Evolutionary conservation across 768 basidiomycete species (phyloP), one percentile per base, ranked within the genome.

Genomic region (Daedaleopsis sinensis): DNA sequence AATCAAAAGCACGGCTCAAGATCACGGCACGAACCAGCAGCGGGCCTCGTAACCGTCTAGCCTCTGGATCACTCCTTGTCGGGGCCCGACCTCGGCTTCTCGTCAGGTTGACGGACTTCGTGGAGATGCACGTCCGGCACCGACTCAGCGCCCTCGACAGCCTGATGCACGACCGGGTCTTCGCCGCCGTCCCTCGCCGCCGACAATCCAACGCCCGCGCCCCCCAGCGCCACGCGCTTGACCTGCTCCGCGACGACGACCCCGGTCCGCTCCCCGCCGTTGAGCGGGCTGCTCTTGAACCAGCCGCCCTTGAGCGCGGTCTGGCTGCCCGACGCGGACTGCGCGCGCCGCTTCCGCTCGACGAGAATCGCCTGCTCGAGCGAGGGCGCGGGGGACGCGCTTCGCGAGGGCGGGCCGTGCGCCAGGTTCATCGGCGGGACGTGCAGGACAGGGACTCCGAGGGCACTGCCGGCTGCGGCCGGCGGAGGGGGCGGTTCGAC

Each of bases 221-320:
- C 52, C 35, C 7, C 53, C 49, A 42, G 54, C 55, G 54, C 32
- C 23, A 59, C 59, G 19, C 61, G 61, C 57, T 77, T 79, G 35
- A 84, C 73, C 68, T 78, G 74, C 68, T 83, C 83, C 15, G 84
- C 82, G 37, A 82, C 77, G n/a, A 82, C 79, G 5, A 80, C 72
- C 1, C 80, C 79, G 9, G 65, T 69, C 47, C 76, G 70, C 53
- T 80, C 80, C 8, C 52, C 56, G 24, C 81, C 79, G 21, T 77
- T 82, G 36, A 89, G 74, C 36, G 88, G 89, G 68, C 84, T 90
- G 68, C 89, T 91, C 83, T 91, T 91, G 75, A 90, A 92, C 61
- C 83, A 79, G 21, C 79, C 76, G 23, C 84, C 85, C 68, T 85
- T 88, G 54, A 68, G 37, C 7, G 58, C 59, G 19, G 67, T 48